Evolutionary conservation across 768 basidiomycete genomes (phyloP), one percentile per base, ranked within the genome.

Genomic region (Kwoniella botswanensis): DNA sequence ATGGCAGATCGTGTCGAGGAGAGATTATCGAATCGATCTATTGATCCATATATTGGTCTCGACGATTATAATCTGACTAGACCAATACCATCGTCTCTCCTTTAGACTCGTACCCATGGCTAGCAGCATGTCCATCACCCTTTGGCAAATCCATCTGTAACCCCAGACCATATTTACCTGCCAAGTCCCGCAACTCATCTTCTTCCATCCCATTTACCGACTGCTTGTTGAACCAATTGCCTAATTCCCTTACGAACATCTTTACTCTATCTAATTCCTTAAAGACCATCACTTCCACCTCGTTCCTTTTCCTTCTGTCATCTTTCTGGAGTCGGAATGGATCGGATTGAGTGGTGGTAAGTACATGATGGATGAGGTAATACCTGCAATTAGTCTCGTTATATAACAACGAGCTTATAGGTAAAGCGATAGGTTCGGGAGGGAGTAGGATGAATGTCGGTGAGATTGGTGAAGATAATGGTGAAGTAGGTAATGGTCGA

Each of bases 201-300:
- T 78, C 68, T 10, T 43, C 41, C 62, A 76, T 70, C n/a, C 61
- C 68, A 60, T 22, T 63, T 18, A 29, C 26, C n/a, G n/a, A 41
- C 4, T 44, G 43, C 17, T 24, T 5, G 18, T 59, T 70, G 58
- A 76, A 74, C 75, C 76, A 74, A 57, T 62, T 46, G 0, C 79
- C 79, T 22, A 80, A 60, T 4, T 41, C 74, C 13, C 75, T 63
- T 1, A 67, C 56, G 60, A 78, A 78, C 52, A 66, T 60, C 53
- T 74, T 72, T 1, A 69, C 79, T 42, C 72, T 66, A 64, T 71
- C 71, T 21, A 80, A 61, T 65, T 80, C 79, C 21, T 63, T 66
- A 71, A 73, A 77, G 3, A 72, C 79, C 43, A 76, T 29, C 17
- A 75, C 72, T 59, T 80, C 77, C 0, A 74, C 76, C 46, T 78